A percentile compares a stretch with the other conserved stretches of the same genome.
Conservation (phyloP, 805 yeast genomes). For the Naumovozyma dairenensis region DNA sequence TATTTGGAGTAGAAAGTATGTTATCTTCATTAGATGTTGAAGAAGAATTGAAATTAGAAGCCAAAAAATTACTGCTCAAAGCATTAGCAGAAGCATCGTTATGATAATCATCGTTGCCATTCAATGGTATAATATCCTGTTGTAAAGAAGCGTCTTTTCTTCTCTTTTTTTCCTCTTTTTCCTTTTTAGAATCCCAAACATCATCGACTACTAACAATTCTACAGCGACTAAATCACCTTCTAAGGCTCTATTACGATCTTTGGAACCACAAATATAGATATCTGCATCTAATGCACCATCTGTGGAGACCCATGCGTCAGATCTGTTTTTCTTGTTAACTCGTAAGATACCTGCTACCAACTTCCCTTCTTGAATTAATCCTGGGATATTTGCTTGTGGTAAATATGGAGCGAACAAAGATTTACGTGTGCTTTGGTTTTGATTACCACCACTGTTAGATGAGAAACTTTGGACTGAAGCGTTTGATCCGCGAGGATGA, state of each 20-base stretch:
- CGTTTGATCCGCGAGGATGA: conserved; percentile 62
- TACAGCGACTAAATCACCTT: conserved; percentile 93
- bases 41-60: conserved; percentile 8
- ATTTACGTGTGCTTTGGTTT: conserved; percentile 48
- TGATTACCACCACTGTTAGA: conserved; percentile 29
- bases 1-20: conserved; percentile 8
- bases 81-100: conserved; percentile 64
- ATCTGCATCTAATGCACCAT: conserved; percentile 91
- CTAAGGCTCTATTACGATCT: conserved; percentile 94
- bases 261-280: conserved; percentile 96
- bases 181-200: conserved; percentile 94
- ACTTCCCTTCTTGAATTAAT: conserved; percentile 75
- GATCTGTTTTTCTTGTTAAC: conserved; percentile 95
- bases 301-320: conserved; percentile 97
- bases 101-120: conserved; percentile 55
- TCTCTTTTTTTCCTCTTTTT: conserved; percentile 94
- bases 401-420: conserved; percentile 89
- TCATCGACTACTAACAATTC: conserved; percentile 92
- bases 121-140: conserved; percentile 33
- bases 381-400: conserved; percentile 91
- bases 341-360: conserved; percentile 85
- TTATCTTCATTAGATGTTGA: conserved; percentile 9
- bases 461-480: conserved; percentile 43
- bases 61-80: conserved; percentile 7
- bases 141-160: conserved; percentile 51